Base-by-base conservation (phyloP, 768 basidiomycete genomes). In the Collybia mongolica region DNA sequence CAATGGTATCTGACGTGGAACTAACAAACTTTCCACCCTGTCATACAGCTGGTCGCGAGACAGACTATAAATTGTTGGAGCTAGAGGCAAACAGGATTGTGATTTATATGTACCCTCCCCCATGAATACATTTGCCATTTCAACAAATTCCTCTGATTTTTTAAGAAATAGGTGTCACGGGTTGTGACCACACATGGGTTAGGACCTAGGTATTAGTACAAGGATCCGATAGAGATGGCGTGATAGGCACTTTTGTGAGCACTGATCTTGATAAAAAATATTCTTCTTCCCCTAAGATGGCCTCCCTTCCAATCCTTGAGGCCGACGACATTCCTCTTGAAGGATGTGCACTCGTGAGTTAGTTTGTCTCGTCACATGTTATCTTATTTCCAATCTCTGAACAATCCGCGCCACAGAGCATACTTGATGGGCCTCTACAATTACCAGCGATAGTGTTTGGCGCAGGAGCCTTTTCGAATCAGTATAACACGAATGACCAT, bases 11-110 rank as follows among this genome's bases (percentile, higher is more conserved):
- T 49, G 32, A 54, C 24, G 35, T 42, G 41, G 24, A 54, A 14
- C 6, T 32, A 32, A 32, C 32, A 32, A 32, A 9, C 5, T 32
- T 6, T 32, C 14, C 14, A 24, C n/a, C 18, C 20, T 29, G 20
- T 28, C 45, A 44, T 44, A 3, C 60, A 93, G 90, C 62, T 92
- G 90, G 88, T 70, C 77, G 49, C 82, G 90, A 54, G 85, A 84
- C 63, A 88, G 79, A 68, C 73, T 90, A 60, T 92, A 80, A 66
- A 65, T 44, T 37, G 48, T 17, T 41, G 20, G 49, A 39, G 41
- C 24, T 14, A 28, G 24, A 52, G 36, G 49, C 46, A 48, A 53
- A 49, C 24, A 45, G 7, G 22, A 45, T 24, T 14, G 37, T 5
- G 17, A 19, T 47, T 8, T 11, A 18, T 26, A 11, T 47, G 46